Percentiles rank a stretch among this genome's conserved stretches.
phyloP scores from a whole-genome alignment of 139 green algal species.

The Chlamydomonas eustigma region DNA sequence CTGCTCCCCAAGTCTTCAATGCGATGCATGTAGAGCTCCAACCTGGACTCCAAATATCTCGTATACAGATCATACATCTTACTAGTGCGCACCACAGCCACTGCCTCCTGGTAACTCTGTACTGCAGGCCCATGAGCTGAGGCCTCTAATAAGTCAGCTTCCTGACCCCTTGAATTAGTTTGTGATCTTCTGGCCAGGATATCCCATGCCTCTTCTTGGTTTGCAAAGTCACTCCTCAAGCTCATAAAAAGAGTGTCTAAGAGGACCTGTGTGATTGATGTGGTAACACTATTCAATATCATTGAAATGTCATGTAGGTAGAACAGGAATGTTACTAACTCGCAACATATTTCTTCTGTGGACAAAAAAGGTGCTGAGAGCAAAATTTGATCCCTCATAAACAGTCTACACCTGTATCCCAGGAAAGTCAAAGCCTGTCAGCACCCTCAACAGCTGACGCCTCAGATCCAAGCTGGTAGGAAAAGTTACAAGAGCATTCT shows the following conservation, averaged over 20 bases:
- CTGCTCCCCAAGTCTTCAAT: background rate
- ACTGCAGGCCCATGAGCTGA: background rate
- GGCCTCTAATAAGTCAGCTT: background rate
- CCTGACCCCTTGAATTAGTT: background rate
- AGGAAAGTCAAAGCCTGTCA: slow-evolving; percentile 47
- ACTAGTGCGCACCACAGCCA: slow-evolving; percentile 12
- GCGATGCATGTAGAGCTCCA: background rate
- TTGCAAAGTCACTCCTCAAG: too few species aligned
- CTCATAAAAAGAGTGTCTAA: too few species aligned
- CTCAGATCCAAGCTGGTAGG: slow-evolving; percentile 44
- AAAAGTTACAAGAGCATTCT: slow-evolving; percentile 43
- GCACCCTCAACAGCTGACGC: slow-evolving; percentile 46
- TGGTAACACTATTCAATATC: too few species aligned
- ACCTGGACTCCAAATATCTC: slow-evolving; percentile 33
- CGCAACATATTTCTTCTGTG: too few species aligned
- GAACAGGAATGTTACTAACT: too few species aligned
- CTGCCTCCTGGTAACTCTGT: slow-evolving; percentile 28
- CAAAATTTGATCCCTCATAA: too few species aligned
- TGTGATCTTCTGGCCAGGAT: slow-evolving; percentile 42
- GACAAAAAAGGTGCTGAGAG: too few species aligned
- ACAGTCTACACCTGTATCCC: slow-evolving; percentile 41
- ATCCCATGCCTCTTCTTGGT: slow-evolving; percentile 46
- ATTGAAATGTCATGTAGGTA: too few species aligned
- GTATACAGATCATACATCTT: slow-evolving; percentile 37
- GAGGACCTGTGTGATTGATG: too few species aligned